Base-by-base conservation (phyloP, 1,284 basidiomycete genomes). In the Ganoderma lingzhi region DNA sequence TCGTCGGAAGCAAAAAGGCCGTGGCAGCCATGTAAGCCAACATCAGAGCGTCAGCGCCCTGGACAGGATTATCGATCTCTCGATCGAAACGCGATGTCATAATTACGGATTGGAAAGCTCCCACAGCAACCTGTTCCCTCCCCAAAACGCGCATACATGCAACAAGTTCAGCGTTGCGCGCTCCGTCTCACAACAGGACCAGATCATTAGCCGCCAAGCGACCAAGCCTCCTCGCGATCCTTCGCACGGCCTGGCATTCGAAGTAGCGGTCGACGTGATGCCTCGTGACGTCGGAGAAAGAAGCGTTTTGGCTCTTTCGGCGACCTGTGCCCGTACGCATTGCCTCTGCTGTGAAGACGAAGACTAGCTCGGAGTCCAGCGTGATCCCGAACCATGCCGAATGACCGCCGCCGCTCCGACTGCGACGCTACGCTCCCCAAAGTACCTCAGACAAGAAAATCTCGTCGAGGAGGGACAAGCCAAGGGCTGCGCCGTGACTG, bases 261-360 rank as follows among this genome's bases (percentile, higher is more conserved):
- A 23, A 48, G n/a, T n/a, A 48, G 23, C 45, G n/a, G 45, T 9
- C n/a, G 23, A 48, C n/a, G 45, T 48, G 10, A 42, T 3, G 14
- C 45, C 10, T 10, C 51, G 51, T 48, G 32, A 37, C 28, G 32
- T 19, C 19, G 32, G 35, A 4, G 32, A 58, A 28, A 8, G 37
- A 6, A 4, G 28, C 32, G 30, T 15, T 32, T 37, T 37, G 56
- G 17, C 4, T 37, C 17, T 0, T 37, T 17, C 56, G 56, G 56
- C 32, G 56, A 35, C 35, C 10, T 58, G 56, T n/a, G 56, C 56
- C 56, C 56, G 56, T 8, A 35, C 32, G n/a, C 35, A 37, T 58
- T 17, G 35, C 55, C 55, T 17, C 55, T 37, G 32, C 30, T 3
- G 17, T 5, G 17, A 23, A 23, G 55, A 35, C 55, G 32, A 58